A percentile compares a stretch with the other conserved stretches of the same genome.
Evolutionary conservation across 2,329 filamentous ascomycete species (phyloP).

Genomic region (Biscogniauxia marginata): DNA sequence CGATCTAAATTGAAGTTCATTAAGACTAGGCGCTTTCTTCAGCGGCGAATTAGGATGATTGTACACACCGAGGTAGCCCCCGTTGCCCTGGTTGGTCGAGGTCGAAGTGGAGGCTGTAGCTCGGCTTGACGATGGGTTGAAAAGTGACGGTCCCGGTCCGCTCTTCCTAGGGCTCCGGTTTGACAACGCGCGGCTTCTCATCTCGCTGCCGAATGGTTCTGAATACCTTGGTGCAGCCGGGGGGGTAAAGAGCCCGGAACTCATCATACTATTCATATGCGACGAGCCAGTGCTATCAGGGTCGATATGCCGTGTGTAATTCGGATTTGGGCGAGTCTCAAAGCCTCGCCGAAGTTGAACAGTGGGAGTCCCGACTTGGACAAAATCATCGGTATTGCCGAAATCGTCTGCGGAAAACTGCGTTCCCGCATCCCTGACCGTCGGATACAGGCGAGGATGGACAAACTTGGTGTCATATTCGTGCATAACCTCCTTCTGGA

Average conservation of each 20-base stretch:
- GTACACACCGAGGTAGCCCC: conserved; percentile 78
- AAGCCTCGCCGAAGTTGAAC: conserved; percentile 73
- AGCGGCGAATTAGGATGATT: conserved; percentile 80
- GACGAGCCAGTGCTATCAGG: conserved; percentile 50
- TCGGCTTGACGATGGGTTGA: conserved; percentile 24
- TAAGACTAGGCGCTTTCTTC: conserved; percentile 69
- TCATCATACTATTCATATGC: conserved; percentile 38
- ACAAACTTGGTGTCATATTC: conserved; percentile 98
- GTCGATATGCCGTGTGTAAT: conserved; percentile 71
- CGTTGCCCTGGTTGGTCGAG: conserved; percentile 37
- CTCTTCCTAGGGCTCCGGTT: conserved; percentile 70
- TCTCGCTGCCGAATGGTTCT: conserved; percentile 35
- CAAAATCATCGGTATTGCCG: conserved; percentile 41
- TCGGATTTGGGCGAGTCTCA: conserved; percentile 78
- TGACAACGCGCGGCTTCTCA: conserved; percentile 45
- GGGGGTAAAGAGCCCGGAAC: conserved; percentile 45
- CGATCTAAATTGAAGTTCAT: conserved; percentile 50
- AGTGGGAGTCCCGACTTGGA: conserved; percentile 52
- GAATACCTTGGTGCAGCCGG: conserved; percentile 27
- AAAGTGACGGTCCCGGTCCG: conserved; percentile 62
- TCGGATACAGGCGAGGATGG: conserved; percentile 79
- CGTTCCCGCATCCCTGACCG: conserved; percentile 74
- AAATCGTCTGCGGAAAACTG: conserved; percentile 62
- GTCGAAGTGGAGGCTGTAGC: conserved; percentile 21
- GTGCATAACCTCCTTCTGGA: conserved; percentile 88